Evolutionary conservation across 768 basidiomycete species (phyloP), one percentile per base, ranked within the genome.

Genomic region (Scleroderma bovista): DNA sequence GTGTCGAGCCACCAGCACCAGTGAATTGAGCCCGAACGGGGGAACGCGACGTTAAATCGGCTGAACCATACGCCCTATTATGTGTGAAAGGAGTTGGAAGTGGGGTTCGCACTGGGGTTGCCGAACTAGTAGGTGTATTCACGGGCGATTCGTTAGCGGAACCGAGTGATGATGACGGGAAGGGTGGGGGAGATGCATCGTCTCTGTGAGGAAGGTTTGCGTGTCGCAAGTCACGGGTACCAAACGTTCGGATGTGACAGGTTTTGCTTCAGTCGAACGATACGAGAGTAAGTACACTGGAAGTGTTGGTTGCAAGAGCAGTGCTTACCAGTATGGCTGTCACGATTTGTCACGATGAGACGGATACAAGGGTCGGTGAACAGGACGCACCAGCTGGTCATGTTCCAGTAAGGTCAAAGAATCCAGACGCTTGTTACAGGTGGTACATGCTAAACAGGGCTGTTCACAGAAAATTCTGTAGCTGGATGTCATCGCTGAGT

Each of bases 211-310:
- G 80, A 10, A 86, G 78, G 60, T 87, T 86, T 48, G 82, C 83
- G 47, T 83, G 79, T 45, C 86, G 78, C 29, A 88, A 75, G 59
- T 87, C 81, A 47, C 77, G 75, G 9, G 85, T 89, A 19, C 88
- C 90, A 57, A 92, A 93, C 55, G 73, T 79, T 73, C 83, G 86
- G 46, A 80, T 62, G 62, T 94, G 89, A 59, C 92, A 94, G 42
- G 74, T 71, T 75, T 92, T 93, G 71, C 92, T 93, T 65, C 17
- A 39, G 47, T 51, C 7, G 46, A 42, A 29, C 26, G n/a, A 36
- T 39, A 24, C 41, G 23, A 23, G 44, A 26, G 20, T 19, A 3
- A 36, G 16, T 11, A 2, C 16, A 19, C 11, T 15, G n/a, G 34
- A 43, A 44, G 12, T 19, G 17, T 39, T 17, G 33, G 34, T 13